Percentiles rank a stretch among this genome's conserved stretches.
phyloP scores from a whole-genome alignment of 1,284 basidiomycete species.

The Ustanciosporium gigantosporum region DNA sequence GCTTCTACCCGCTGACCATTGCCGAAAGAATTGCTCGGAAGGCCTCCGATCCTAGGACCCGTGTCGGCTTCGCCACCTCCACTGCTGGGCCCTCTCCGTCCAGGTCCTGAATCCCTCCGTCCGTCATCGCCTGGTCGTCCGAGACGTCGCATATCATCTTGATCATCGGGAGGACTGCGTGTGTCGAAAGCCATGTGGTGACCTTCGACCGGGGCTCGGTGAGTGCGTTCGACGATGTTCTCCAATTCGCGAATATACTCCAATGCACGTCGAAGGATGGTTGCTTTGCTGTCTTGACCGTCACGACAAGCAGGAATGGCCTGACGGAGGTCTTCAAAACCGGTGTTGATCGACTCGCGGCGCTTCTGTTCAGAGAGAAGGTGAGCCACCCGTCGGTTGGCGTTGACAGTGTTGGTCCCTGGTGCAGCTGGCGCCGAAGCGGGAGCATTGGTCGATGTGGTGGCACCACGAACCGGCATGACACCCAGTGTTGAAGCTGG shows the following conservation, averaged over 20 bases:
- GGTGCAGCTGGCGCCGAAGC: neutral
- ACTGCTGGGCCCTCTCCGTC: neutral
- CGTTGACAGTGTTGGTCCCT: slow-evolving; percentile 16
- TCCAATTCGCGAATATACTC: slow-evolving; percentile 41
- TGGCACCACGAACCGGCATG: slow-evolving; percentile 1
- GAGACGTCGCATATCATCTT: slow-evolving; percentile 26
- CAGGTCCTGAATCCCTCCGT: neutral
- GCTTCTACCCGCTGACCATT: too few species aligned
- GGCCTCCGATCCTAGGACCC: neutral
- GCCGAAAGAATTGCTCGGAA: neutral
- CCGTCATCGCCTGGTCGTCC: slow-evolving; percentile 20
- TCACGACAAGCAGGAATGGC: slow-evolving; percentile 37
- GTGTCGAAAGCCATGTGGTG: slow-evolving; percentile 8
- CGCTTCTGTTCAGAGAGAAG: slow-evolving; percentile 38
- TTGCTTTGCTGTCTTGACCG: slow-evolving; percentile 44
- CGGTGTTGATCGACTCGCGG: slow-evolving; percentile 45
- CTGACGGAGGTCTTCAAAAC: slow-evolving; percentile 41
- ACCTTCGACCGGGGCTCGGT: slow-evolving; percentile 9
- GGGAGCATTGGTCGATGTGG: neutral
- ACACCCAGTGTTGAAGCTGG: slow-evolving; percentile 18
- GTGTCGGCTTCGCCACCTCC: neutral
- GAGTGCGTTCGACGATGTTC: slow-evolving; percentile 25
- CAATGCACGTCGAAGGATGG: slow-evolving; percentile 38
- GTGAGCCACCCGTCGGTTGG: slow-evolving; percentile 35
- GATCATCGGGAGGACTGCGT: slow-evolving; percentile 35